Base-by-base conservation (phyloP, 495 filamentous ascomycete genomes). In the Symbiotaphrina buchneri region DNA sequence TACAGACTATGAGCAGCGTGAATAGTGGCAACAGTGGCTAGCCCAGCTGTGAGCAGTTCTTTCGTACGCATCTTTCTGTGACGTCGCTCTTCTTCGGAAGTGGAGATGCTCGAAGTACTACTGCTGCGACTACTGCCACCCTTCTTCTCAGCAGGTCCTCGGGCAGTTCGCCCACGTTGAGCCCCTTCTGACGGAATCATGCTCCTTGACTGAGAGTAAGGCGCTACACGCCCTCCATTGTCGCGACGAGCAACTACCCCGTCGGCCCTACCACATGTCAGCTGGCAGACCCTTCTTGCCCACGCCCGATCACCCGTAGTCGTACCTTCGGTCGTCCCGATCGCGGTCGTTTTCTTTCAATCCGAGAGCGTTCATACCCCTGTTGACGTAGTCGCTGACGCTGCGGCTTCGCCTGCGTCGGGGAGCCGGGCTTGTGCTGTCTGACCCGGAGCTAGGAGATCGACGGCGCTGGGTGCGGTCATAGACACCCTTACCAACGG, bases 21-120 rank as follows among this genome's bases (percentile, higher is more conserved):
- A 38, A 91, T 81, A 22, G 83, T 87, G 33, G 83, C 83, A 36
- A 90, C 74, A 31, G 73, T 73, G 20, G 83, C 83, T 40, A 93
- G 51, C 25, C 82, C 79, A 28, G 78, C 70, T 28, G 81, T 83
- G 37, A 91, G 41, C 44, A 84, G 49, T 61, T 83, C 74, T 51
- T 90, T 85, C 51, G 74, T 69, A 58, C 68, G 68, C 62, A 85
- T 65, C 49, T 83, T 80, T 54, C 71, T 82, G 16, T 61, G 59
- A 37, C 63, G 55, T 42, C 71, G 65, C 43, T 73, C 70, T 47
- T 91, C 77, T 42, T 81, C 77, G 41, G 73, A 71, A 49, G 74
- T 81, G 46, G 69, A 67, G 38, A 23, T 36, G 13, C 21, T 18
- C 8, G 7, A 7, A 13, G 52, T 46, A 33, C 51, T 47, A 25